Base-by-base conservation (phyloP, 768 basidiomycete species). In the Guyanaporus albipodus region DNA sequence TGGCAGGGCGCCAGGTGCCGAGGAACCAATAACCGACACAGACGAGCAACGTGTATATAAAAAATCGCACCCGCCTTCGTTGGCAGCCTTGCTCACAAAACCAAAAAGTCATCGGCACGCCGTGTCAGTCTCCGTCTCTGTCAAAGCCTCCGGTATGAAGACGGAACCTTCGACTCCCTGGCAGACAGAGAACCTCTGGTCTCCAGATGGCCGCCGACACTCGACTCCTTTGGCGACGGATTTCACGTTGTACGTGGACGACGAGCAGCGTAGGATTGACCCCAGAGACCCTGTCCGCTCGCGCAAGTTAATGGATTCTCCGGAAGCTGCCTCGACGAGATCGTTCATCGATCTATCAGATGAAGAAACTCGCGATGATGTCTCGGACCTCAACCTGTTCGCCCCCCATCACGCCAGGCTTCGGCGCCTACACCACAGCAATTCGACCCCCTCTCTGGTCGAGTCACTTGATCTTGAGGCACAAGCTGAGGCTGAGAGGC, bases 311-410 rank as follows among this genome's bases (percentile, higher is more conserved):
- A 12, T 28, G 48, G 54, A 54, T 53, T 50, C 50, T 15, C 48
- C 36, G 7, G 59, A 63, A 11, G 48, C 36, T 17, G 38, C 50
- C 14, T 73, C 71, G 2, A 61, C 70, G 44, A 68, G 61, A 50
- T 80, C 78, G 28, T 79, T 79, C 57, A 79, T 79, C 44, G 77
- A 87, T 70, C 69, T 85, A 48, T 84, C 82, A 45, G 86, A 87
- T 53, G 83, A 85, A 32, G 79, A 79, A 15, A 41, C 44, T 6
- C 41, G 32, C 9, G 64, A 67, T 49, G 70, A 70, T 53, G 23
- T 58, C 48, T 62, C 66, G 37, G 56, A 59, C 40, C 58, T 69
- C 51, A 63, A 59, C 42, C 55, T 50, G 35, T 37, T 63, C 54
- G 60, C 58, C 50, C 59, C 63, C 46, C 62, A 54, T 55, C 50